phyloP scores from a whole-genome alignment of 257 asterid genomes.

The Nicotiana sylvestris region DNA sequence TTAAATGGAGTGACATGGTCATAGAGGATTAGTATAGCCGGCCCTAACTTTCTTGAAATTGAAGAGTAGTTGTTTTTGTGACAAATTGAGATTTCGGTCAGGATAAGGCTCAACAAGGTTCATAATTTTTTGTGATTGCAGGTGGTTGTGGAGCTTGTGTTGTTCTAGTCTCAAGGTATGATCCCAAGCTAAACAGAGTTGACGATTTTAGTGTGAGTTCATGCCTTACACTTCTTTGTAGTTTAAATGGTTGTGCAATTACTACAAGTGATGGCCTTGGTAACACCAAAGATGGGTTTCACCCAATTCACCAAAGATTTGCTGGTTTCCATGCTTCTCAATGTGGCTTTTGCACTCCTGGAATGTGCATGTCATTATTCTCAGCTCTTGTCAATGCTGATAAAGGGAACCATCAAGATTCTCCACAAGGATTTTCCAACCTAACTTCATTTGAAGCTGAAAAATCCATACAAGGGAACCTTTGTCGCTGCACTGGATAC shows the following conservation, averaged over 20 bases:
- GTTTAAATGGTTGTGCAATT: conserved; percentile 57
- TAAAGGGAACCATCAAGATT: conserved; percentile 25
- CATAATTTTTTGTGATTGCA: conserved; percentile 8
- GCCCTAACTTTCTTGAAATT: neutral
- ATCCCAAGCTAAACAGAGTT: conserved; percentile 26
- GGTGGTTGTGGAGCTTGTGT: conserved; percentile 89
- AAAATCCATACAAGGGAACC: conserved; percentile 55
- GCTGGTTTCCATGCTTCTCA: conserved; percentile 80
- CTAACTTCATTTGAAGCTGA: conserved; percentile 60
- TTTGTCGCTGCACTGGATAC: conserved; percentile 74
- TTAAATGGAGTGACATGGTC: neutral
- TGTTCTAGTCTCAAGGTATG: conserved; percentile 54
- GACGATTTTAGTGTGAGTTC: conserved; percentile 49
- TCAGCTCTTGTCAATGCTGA: conserved; percentile 58
- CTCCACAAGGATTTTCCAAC: conserved; percentile 53
- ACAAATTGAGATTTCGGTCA: neutral
- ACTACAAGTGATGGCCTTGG: conserved; percentile 78
- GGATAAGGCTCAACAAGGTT: neutral
- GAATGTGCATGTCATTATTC: conserved; percentile 67
- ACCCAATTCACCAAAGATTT: conserved; percentile 65
- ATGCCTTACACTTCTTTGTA: conserved; percentile 67
- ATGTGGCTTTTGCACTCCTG: conserved; percentile 80
- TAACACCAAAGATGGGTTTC: conserved; percentile 62
- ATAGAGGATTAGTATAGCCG: neutral
- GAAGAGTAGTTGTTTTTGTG: neutral